Base-by-base conservation (phyloP, 106 monocot genomes). In the Alisma plantagoaquatica region DNA sequence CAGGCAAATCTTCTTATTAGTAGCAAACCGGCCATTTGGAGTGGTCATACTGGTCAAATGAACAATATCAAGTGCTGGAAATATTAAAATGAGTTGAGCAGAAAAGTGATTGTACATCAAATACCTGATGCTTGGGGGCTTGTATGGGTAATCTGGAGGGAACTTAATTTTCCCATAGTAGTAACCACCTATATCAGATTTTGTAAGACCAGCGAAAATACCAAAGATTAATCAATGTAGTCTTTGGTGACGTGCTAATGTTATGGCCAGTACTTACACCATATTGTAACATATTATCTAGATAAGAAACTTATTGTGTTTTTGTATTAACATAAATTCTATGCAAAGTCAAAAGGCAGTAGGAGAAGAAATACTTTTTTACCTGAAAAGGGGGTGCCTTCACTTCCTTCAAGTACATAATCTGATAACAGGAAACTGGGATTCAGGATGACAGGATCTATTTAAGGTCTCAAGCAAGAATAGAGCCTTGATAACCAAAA, bases 151-250 rank as follows among this genome's bases (percentile, higher is more conserved):
- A 35, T 98, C 96, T 38, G 78, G 71, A 60, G 96, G 89, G 71
- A 98, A 98, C 55, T 90, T 98, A 60, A 98, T 82, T 67, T 90
- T 98, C 51, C 96, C 96, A 70, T 90, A 90, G 54, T 98, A 98
- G 79, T 55, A 81, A 45, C 96, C 96, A 79, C 89, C 96, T 98
- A 46, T 43, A 71, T 10, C 44, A 57, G 26, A 57, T n/a, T 10
- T 46, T 46, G 45, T 33, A 56, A 23, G 27, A 12, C 27, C 3
- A 53, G 53, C 16, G 3, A 0, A 53, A 15, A 53, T 17, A 0
- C 27, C 27, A 18, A 30, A 61, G 26, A 8, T 42, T 43, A 38
- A 42, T 7, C n/a, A 38, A 38, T 14, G 5, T 14, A 38, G 14
- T 14, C 5, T 7, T 38, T 38, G 35, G 14, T 38, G 35, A 38